Evolutionary conservation across 192 early-diverging fungal genomes (phyloP).

Genomic region (Phycomyces nitens): DNA sequence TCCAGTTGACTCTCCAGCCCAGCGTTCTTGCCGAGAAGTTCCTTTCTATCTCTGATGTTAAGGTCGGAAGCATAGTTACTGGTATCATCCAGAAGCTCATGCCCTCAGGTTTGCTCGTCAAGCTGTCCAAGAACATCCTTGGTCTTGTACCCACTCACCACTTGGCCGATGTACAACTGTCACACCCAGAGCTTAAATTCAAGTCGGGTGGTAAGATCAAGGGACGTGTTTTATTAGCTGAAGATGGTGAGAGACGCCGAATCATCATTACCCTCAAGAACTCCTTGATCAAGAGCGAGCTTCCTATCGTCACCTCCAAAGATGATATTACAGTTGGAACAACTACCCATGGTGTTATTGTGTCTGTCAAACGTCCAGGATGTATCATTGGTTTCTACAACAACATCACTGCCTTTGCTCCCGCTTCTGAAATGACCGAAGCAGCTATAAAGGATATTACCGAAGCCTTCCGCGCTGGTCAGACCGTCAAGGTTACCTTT

Average conservation of each 20-base stretch:
- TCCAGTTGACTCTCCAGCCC: slow-evolving; percentile 70
- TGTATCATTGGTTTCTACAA: slow-evolving; percentile 79
- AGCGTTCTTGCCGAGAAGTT: slow-evolving; percentile 67
- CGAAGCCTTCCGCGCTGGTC: slow-evolving; percentile 69
- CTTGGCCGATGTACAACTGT: slow-evolving; percentile 70
- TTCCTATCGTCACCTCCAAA: slow-evolving; percentile 62
- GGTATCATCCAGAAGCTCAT: slow-evolving; percentile 45
- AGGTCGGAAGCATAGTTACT: slow-evolving; percentile 57
- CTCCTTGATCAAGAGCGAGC: slow-evolving; percentile 63
- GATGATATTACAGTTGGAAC: slow-evolving; percentile 56
- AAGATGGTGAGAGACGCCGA: slow-evolving; percentile 50
- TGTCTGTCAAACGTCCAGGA: slow-evolving; percentile 56
- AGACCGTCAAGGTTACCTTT: slow-evolving; percentile 72
- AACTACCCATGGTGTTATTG: slow-evolving; percentile 63
- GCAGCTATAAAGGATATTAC: slow-evolving; percentile 41
- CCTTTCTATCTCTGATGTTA: slow-evolving; percentile 65
- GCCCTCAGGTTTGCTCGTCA: slow-evolving; percentile 56
- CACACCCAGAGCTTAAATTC: slow-evolving; percentile 69
- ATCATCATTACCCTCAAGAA: slow-evolving; percentile 77
- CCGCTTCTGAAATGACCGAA: slow-evolving; percentile 60
- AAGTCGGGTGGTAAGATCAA: slow-evolving; percentile 67
- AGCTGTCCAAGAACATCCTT: slow-evolving; percentile 52
- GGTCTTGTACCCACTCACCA: slow-evolving; percentile 75
- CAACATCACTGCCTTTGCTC: slow-evolving; percentile 66
- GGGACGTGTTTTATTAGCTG: slow-evolving; percentile 65